Evolutionary conservation across 345 rosid genomes (phyloP).

Genomic region (Orychophragmus violaceus): DNA sequence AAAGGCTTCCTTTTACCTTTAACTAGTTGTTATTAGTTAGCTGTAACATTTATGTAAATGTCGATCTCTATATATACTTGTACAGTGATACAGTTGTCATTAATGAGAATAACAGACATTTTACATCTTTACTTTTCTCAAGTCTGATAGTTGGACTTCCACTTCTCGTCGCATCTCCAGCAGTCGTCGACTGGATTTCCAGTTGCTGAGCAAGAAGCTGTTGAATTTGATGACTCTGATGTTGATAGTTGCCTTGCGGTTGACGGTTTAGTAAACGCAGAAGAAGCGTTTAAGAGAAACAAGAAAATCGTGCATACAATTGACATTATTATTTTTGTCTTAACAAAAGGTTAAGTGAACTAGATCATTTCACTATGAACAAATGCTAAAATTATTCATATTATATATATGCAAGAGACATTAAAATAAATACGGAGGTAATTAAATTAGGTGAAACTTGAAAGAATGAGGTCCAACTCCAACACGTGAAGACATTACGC

Average conservation of each 20-base stretch:
- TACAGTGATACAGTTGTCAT: no score
- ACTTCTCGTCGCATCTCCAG: slow-evolving; percentile 56
- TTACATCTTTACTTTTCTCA: no score
- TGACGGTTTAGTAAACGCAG: slow-evolving; percentile 11
- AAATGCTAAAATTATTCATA: not conserved
- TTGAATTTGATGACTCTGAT: slow-evolving; percentile 7
- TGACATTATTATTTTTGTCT: slow-evolving; percentile 22
- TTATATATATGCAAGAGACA: slow-evolving; percentile 18
- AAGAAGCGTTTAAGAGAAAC: not conserved
- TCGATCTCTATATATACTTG: no score
- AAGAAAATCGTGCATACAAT: not conserved
- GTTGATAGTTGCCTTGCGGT: not conserved
- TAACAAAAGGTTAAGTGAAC: not conserved
- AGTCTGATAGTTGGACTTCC: slow-evolving; percentile 58
- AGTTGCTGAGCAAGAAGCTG: slow-evolving; percentile 23
- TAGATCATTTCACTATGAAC: not conserved
- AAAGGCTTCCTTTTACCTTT: no score
- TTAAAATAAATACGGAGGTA: slow-evolving; percentile 15
- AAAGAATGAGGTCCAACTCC: slow-evolving; percentile 26
- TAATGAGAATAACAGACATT: no score
- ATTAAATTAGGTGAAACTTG: slow-evolving; percentile 32
- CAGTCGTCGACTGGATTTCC: slow-evolving; percentile 66
- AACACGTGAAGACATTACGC: not conserved
- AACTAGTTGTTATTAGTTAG: no score
- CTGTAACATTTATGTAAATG: no score